These are phyloP conservation scores for Nicotiana undulata DNA, from an alignment of 257 asterid genomes.

Conservation along the genomic window DNA sequence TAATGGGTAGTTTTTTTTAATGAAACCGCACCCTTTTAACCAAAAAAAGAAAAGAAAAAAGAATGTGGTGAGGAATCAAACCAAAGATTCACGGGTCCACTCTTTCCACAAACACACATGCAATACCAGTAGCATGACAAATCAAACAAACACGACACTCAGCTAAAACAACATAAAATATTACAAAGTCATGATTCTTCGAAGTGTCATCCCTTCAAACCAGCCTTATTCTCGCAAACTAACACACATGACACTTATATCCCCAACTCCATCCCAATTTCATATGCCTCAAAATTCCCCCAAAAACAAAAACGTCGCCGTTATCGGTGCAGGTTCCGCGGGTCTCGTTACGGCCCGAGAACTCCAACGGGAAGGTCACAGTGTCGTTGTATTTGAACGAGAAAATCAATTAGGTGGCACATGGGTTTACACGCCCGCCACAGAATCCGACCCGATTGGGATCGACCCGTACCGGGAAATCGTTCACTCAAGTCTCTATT, in stretches of 20 bases:
- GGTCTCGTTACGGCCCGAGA: constrained; percentile 83
- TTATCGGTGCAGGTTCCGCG: constrained; percentile 92
- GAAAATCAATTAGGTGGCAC: constrained; percentile 64
- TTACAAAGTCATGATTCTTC: background rate
- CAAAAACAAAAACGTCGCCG: constrained; percentile 65
- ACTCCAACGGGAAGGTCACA: constrained; percentile 75
- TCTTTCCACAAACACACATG: background rate
- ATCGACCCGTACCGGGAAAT: constrained; percentile 42
- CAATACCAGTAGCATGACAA: background rate
- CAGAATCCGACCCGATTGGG: constrained; percentile 65
- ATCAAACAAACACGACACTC: background rate
- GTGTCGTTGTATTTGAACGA: constrained; percentile 70
- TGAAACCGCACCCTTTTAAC: too few species aligned
- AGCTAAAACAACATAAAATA: background rate
- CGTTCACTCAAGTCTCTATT: constrained; percentile 72
- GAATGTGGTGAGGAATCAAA: background rate
- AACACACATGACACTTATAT: constrained; percentile 24
- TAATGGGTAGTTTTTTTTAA: too few species aligned
- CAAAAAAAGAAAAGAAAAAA: too few species aligned
- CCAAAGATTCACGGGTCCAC: background rate
- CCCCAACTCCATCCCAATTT: constrained; percentile 11
- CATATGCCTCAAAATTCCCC: constrained; percentile 28
- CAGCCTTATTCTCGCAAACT: background rate
- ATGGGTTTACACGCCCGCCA: constrained; percentile 68
- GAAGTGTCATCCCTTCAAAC: background rate